Conservation (phyloP, 2,329 filamentous ascomycete species). For the Mycosphaerella sp. region DNA sequence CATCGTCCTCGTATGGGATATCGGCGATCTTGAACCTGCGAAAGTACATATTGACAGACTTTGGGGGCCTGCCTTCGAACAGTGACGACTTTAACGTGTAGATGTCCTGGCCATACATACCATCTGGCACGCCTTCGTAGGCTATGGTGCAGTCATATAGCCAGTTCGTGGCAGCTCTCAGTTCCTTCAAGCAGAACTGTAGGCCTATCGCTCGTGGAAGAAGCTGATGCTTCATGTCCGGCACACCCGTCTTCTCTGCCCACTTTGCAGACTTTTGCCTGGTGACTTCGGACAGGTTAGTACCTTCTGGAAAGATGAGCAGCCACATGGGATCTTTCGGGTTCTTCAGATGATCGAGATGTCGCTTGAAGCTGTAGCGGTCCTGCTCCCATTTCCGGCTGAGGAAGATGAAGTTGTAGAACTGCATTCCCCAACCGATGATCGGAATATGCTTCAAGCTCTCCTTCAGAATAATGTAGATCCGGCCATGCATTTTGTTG, state of each 20-base stretch:
- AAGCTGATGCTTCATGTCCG: conserved; percentile 67
- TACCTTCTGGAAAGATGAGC: conserved; percentile 80
- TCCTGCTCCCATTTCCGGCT: conserved; percentile 83
- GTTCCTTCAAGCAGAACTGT: conserved; percentile 70
- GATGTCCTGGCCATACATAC: conserved; percentile 78
- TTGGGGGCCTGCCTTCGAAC: conserved; percentile 80
- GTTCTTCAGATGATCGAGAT: conserved; percentile 62
- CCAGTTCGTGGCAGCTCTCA: conserved; percentile 69
- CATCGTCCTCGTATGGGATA: conserved; percentile 69
- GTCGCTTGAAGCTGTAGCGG: conserved; percentile 65
- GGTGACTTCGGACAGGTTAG: conserved; percentile 67
- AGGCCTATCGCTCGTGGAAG: conserved; percentile 75
- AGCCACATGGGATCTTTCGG: conserved; percentile 82
- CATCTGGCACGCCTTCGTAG: conserved; percentile 85
- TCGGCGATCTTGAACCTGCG: conserved; percentile 72
- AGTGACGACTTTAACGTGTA: conserved; percentile 85
- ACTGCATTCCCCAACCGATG: conserved; percentile 73
- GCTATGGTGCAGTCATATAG: conserved; percentile 91
- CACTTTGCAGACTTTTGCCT: conserved; percentile 64
- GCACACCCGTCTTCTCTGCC: conserved; percentile 67
- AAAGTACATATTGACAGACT: conserved; percentile 97
- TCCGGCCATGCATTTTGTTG: conserved; percentile 72
- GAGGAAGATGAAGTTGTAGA: conserved; percentile 87
- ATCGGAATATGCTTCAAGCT: conserved; percentile 75
- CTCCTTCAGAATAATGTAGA: conserved; percentile 88